These are phyloP conservation scores for Saccharomyces kudriavzevii DNA, from an alignment of 805 yeast species.

Conservation along the genomic window DNA sequence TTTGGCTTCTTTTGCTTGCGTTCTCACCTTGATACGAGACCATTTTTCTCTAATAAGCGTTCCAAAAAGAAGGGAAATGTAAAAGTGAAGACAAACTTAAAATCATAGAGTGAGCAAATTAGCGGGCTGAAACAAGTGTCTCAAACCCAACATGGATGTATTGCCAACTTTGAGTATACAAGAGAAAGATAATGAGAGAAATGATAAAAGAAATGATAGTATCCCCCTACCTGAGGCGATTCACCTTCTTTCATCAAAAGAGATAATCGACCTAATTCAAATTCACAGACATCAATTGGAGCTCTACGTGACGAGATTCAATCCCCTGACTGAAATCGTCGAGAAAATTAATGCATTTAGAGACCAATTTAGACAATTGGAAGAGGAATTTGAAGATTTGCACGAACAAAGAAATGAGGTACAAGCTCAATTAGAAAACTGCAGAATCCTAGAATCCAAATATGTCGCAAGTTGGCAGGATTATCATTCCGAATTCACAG, in stretches of 20 bases:
- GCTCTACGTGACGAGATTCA: slow-evolving; percentile 19
- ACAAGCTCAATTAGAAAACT: slow-evolving; percentile 19
- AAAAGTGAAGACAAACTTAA: neutral
- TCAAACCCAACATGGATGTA: neutral
- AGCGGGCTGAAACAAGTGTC: neutral
- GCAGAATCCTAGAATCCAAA: slow-evolving; percentile 24
- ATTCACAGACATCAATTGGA: slow-evolving; percentile 12
- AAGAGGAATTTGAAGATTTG: slow-evolving; percentile 16
- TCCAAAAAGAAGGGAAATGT: neutral
- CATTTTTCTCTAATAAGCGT: neutral
- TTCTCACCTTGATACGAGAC: neutral
- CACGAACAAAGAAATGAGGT: slow-evolving; percentile 23
- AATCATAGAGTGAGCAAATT: neutral
- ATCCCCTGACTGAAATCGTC: slow-evolving; percentile 11
- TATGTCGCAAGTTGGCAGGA: slow-evolving; percentile 32
- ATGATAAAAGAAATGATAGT: neutral
- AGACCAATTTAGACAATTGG: slow-evolving; percentile 14
- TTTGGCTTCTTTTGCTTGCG: neutral
- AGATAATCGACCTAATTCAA: slow-evolving; percentile 15
- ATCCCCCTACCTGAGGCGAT: slow-evolving; percentile 18
- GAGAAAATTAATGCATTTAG: slow-evolving; percentile 7
- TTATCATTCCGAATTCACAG: slow-evolving; percentile 31
- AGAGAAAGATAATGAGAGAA: neutral
- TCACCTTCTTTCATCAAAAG: slow-evolving; percentile 19
- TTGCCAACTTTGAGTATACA: neutral